Evolutionary conservation across 1,139 yeast species (phyloP).

Genomic region (Cylindricascospora bacillispora): DNA sequence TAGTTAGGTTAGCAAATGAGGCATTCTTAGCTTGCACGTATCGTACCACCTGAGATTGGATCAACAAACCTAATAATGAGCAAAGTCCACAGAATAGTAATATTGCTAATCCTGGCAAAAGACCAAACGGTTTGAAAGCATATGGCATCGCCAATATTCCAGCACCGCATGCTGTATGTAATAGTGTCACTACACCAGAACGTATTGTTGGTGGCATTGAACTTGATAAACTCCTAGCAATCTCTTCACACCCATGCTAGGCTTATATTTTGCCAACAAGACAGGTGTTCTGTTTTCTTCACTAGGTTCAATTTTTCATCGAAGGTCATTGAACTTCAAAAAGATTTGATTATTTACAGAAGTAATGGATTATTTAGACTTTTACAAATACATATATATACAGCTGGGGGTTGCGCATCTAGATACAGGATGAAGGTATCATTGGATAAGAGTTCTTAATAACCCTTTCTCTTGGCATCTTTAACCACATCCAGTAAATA

Average conservation of each 20-base stretch:
- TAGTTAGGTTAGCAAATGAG: constrained; percentile 71
- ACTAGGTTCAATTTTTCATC: too few species aligned
- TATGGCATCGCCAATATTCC: constrained; percentile 91
- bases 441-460: constrained; percentile 23
- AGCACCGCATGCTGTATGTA: constrained; percentile 60
- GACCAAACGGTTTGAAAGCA: constrained; percentile 80
- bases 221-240: too few species aligned
- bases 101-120: constrained; percentile 52
- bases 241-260: too few species aligned
- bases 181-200: constrained; percentile 39
- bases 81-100: constrained; percentile 37
- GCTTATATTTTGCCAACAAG: too few species aligned
- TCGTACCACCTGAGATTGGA: constrained; percentile 27
- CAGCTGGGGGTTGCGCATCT: too few species aligned
- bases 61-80: constrained; percentile 18
- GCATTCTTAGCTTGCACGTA: constrained; percentile 54
- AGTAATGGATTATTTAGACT: too few species aligned
- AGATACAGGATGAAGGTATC: too few species aligned
- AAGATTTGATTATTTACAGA: too few species aligned
- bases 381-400: too few species aligned
- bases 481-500: constrained; percentile 34
- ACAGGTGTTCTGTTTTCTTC: too few species aligned
- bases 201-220: constrained; percentile 5
- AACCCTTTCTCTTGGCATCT: constrained; percentile 44
- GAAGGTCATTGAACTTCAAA: too few species aligned